These are phyloP conservation scores for Haplosporangium sp. DNA, from an alignment of 371 early-diverging fungal genomes.

Conservation along the genomic window DNA sequence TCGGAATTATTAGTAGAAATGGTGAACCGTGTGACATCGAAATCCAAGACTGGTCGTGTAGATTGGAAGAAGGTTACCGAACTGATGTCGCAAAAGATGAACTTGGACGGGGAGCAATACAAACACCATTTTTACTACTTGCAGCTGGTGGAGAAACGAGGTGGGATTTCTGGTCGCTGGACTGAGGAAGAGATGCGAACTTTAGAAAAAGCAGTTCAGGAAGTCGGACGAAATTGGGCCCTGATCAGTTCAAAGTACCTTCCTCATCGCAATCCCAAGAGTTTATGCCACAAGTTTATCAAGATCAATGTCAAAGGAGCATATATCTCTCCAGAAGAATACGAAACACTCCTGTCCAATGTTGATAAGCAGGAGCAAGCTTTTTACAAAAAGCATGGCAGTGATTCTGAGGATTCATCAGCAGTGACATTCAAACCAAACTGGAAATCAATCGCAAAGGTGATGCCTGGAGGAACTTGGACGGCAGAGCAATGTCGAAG, in stretches of 20 bases:
- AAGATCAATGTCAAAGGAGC: slow-evolving; percentile 17
- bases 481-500: slow-evolving; percentile 23
- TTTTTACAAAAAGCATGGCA: background rate
- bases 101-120: slow-evolving; percentile 23
- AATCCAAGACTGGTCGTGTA: background rate
- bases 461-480: slow-evolving; percentile 38
- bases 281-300: slow-evolving; percentile 47
- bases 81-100: slow-evolving; percentile 3
- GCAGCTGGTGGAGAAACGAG: background rate
- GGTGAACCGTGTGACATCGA: slow-evolving; percentile 5
- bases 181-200: slow-evolving; percentile 23
- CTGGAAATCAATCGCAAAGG: slow-evolving; percentile 29
- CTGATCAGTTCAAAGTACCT: slow-evolving; percentile 14
- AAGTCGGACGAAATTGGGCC: slow-evolving; percentile 34
- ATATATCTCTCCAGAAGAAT: slow-evolving; percentile 33
- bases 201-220: slow-evolving; percentile 35
- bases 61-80: slow-evolving; percentile 19
- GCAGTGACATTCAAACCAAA: slow-evolving; percentile 11
- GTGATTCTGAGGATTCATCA: background rate
- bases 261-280: slow-evolving; percentile 44
- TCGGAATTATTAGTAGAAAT: slow-evolving; percentile 33
- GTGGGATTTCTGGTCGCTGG: slow-evolving; percentile 29
- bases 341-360: slow-evolving; percentile 30
- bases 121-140: slow-evolving; percentile 53
- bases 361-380: slow-evolving; percentile 32